Conservation (phyloP, 139 green algal species). For the Closterium sp. region DNA sequence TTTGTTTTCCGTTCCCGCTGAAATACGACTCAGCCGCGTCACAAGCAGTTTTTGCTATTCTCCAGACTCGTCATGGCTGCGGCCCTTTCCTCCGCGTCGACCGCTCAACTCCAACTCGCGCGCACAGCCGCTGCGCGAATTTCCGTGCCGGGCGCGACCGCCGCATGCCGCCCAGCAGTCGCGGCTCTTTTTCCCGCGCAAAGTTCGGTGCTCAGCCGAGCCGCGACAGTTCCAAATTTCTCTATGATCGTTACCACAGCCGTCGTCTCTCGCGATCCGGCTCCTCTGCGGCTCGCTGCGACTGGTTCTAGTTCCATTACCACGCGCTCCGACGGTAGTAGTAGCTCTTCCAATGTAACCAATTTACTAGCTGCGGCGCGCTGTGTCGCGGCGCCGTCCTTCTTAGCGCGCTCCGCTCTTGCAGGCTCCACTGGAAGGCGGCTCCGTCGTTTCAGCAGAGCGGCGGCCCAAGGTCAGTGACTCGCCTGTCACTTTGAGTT, state of each 20-base stretch:
- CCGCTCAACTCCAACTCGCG: background rate
- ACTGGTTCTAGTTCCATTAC: no score
- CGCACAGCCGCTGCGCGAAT: background rate
- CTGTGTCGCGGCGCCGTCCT: background rate
- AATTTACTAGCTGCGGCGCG: background rate
- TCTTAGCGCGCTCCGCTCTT: background rate
- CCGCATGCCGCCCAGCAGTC: background rate
- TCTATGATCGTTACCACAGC: no score
- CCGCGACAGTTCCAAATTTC: no score
- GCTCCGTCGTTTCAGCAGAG: no score
- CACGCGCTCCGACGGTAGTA: background rate
- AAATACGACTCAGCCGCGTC: no score
- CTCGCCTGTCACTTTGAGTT: no score
- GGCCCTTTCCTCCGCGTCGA: background rate
- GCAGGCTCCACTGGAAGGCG: background rate
- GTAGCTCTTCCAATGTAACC: background rate
- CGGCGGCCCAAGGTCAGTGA: background rate
- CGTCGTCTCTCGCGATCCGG: no score
- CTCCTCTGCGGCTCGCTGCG: no score
- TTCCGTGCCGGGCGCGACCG: background rate
- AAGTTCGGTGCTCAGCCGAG: no score
- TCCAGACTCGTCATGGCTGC: background rate
- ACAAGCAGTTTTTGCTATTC: no score
- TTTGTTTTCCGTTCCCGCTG: no score
- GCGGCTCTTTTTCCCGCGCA: no score